phyloP scores from a whole-genome alignment of 805 yeast species.

The Grigorovia jiainica region DNA sequence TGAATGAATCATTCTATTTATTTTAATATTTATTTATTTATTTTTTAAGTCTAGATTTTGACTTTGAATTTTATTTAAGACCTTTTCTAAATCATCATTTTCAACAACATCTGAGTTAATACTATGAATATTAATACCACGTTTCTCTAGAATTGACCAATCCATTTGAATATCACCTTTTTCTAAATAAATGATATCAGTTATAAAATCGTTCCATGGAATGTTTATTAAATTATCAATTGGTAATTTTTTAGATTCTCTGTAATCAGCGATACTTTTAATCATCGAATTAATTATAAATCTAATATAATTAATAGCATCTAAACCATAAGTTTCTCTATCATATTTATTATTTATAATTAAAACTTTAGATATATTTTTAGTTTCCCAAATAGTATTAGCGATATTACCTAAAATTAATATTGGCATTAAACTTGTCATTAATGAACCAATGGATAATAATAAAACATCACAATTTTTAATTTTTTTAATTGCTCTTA shows the following conservation, averaged over 20 bases:
- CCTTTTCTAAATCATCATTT: conserved; percentile 13
- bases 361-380: conserved; percentile 39
- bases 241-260: conserved; percentile 14
- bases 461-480: conserved; percentile 45
- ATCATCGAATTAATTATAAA: conserved; percentile 36
- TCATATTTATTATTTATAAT: conserved; percentile 68
- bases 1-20: too few relatives aligned
- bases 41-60: neutral
- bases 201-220: conserved; percentile 41
- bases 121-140: conserved; percentile 40
- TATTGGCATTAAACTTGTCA: conserved; percentile 81
- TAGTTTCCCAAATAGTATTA: conserved; percentile 37
- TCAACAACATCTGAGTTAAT: conserved; percentile 20
- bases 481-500: conserved; percentile 46
- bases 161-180: conserved; percentile 45
- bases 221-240: conserved; percentile 4
- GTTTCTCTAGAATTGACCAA: conserved; percentile 27
- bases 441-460: conserved; percentile 78
- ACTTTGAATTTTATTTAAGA: conserved; percentile 1
- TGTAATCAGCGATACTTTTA: conserved; percentile 14
- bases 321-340: conserved; percentile 67
- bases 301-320: conserved; percentile 48
- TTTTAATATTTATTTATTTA: too few relatives aligned
- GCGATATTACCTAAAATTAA: conserved; percentile 67
- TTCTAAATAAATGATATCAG: conserved; percentile 52